These are phyloP conservation scores for Septoria petroselini DNA, from an alignment of 2,329 filamentous ascomycete genomes.

Conservation along the genomic window DNA sequence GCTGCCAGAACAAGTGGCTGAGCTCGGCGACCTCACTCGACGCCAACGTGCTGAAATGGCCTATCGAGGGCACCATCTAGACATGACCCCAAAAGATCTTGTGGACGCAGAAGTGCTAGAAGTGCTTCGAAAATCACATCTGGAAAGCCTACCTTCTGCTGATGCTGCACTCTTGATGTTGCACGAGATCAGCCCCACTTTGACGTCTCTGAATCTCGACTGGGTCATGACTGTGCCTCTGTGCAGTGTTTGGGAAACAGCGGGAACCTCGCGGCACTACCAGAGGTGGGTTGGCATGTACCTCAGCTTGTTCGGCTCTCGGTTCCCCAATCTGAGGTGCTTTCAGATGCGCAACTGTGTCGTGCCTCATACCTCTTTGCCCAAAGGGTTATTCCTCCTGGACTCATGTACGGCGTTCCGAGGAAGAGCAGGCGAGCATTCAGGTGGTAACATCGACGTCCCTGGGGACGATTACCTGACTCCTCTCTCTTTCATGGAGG, in stretches of 20 bases:
- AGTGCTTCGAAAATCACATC: constrained; percentile 21
- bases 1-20: constrained; percentile 13
- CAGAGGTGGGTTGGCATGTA: constrained; percentile 27
- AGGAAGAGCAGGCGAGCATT: neutral
- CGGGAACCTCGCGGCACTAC: neutral
- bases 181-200: constrained; percentile 24
- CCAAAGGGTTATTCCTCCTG: constrained; percentile 39
- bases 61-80: constrained; percentile 23
- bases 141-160: constrained; percentile 28
- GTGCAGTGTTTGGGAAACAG: neutral
- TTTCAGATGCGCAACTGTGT: constrained; percentile 49
- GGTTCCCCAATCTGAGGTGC: constrained; percentile 45
- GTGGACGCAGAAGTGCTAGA: neutral
- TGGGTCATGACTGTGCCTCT: constrained; percentile 33
- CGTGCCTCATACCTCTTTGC: constrained; percentile 38
- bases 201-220: constrained; percentile 39
- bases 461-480: too few species aligned
- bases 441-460: too few species aligned
- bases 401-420: constrained; percentile 17
- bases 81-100: constrained; percentile 3
- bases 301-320: constrained; percentile 36
- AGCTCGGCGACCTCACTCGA: constrained; percentile 7
- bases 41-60: constrained; percentile 20
- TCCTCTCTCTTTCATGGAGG: constrained; percentile 44
- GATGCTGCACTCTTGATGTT: constrained; percentile 24